phyloP scores from a whole-genome alignment of 805 yeast genomes.

The Cyberlindnera mycetangii region DNA sequence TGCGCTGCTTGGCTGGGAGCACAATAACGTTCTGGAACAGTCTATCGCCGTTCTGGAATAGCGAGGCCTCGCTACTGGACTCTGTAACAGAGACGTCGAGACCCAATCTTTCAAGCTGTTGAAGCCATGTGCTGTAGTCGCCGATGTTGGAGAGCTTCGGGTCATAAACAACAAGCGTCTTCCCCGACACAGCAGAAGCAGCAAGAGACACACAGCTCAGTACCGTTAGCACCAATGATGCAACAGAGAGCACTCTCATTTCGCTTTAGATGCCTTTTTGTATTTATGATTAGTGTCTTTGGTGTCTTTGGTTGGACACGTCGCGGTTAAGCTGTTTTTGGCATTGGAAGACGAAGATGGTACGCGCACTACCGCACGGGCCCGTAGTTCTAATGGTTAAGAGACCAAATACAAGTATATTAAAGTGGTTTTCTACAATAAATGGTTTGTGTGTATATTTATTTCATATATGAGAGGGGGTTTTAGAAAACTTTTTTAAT shows the following conservation, averaged over 20 bases:
- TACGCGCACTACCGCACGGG: too few relatives aligned
- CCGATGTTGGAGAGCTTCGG: slow-evolving; percentile 23
- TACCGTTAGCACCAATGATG: background rate
- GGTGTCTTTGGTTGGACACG: slow-evolving; percentile 2
- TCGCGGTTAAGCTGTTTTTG: slow-evolving; percentile 1
- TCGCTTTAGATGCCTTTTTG: background rate
- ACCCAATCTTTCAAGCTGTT: slow-evolving; percentile 28
- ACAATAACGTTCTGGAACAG: slow-evolving; percentile 54
- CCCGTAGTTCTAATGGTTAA: too few relatives aligned
- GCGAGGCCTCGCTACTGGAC: slow-evolving; percentile 23
- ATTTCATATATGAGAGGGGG: too few relatives aligned
- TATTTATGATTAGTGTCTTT: background rate
- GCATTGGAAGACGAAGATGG: too few relatives aligned
- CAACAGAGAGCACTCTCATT: background rate
- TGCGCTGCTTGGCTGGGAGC: slow-evolving; percentile 54
- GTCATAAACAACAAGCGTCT: slow-evolving; percentile 23
- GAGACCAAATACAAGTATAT: too few relatives aligned
- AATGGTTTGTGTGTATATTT: too few relatives aligned
- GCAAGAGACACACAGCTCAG: slow-evolving; percentile 7
- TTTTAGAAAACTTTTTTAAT: too few relatives aligned
- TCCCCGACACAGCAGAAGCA: slow-evolving; percentile 11
- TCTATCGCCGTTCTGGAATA: slow-evolving; percentile 42
- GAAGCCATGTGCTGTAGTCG: slow-evolving; percentile 9
- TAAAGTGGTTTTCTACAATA: too few relatives aligned
- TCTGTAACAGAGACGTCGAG: slow-evolving; percentile 32